phyloP scores from a whole-genome alignment of 371 early-diverging fungal species.

The Lichtheimia ornata region DNA sequence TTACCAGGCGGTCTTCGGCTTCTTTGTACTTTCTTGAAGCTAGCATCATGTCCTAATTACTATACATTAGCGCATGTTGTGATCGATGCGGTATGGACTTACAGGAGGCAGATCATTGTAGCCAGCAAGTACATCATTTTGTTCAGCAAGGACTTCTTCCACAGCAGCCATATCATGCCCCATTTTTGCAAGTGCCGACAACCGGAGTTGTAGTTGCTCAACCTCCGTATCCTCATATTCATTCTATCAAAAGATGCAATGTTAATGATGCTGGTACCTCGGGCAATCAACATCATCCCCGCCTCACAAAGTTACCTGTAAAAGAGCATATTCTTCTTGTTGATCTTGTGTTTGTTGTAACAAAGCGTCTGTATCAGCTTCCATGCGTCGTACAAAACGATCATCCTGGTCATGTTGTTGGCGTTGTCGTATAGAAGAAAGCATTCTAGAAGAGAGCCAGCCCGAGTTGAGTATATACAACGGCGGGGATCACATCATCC shows the following conservation, averaged over 20 bases:
- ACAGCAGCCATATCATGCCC: conserved; percentile 15
- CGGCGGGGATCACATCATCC: background rate
- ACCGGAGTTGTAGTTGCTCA: conserved; percentile 16
- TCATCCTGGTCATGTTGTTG: background rate
- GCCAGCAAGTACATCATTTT: conserved; percentile 6
- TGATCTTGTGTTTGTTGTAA: conserved; percentile 9
- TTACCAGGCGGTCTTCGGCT: conserved; percentile 17
- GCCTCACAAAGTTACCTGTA: conserved; percentile 7
- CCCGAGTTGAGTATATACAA: background rate
- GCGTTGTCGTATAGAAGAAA: conserved; percentile 6
- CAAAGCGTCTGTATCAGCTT: conserved; percentile 6
- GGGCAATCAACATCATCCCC: conserved; percentile 1
- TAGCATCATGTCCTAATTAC: conserved; percentile 19
- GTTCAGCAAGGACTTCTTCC: conserved; percentile 11
- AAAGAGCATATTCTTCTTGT: conserved; percentile 9
- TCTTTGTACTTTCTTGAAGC: conserved; percentile 15
- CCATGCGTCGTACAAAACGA: conserved; percentile 4
- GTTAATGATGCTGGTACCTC: background rate
- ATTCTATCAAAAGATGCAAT: conserved; percentile 2
- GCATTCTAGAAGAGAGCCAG: conserved; percentile 12
- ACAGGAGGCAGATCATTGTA: conserved; percentile 22
- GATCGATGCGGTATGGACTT: conserved; percentile 1
- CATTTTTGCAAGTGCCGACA: conserved; percentile 14
- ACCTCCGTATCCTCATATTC: conserved; percentile 14
- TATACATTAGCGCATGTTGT: no score